Evolutionary conservation across 352 stramenopile species (phyloP), one percentile per base, ranked within the genome.

Genomic region (Pythium pectinolyticum): DNA sequence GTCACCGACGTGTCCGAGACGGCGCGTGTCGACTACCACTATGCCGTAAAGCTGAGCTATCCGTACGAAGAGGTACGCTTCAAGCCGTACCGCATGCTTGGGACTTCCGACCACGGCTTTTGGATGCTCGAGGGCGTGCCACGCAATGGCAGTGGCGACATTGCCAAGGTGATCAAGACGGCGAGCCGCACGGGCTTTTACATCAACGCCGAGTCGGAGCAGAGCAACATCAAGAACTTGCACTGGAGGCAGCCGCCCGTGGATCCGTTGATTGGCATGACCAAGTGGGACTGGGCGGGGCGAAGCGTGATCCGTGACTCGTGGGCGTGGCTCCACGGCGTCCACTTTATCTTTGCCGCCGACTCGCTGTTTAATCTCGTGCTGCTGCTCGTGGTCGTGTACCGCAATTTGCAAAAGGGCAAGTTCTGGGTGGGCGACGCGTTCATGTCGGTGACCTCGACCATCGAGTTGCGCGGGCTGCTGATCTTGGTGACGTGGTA

Each of bases 251-350:
- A 28, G 0, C 34, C 11, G 7, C 7, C n/a, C 1, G 6, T 20
- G 37, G 25, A 52, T 25, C 28, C 47, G 5, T 15, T 53, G 3
- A 8, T 47, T 3, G 60, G 34, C 1, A 41, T 61, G 60, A 4
- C 1, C 27, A 14, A 19, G 19, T 54, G 46, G 46, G 3, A 14
- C 4, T 82, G 72, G 72, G 32, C 64, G 6, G 69, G 73, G 2
- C 41, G 48, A 31, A 47, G 66, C 0, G 54, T 71, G 0, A 28
- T 83, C 0, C 70, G 61, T 0, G 71, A 83, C 39, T 74, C 72
- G 14, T 88, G 79, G 77, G 70, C 68, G 0, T 88, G 77, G 79
- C 64, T 75, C 12, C 79, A 84, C 31, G 62, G 63, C 1, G 61
- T 88, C 28, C 75, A 88, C 37, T 20, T 79, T 3, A 14, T 77